Percentiles rank a stretch among this genome's conserved stretches.
phyloP scores from a whole-genome alignment of 2,329 filamentous ascomycete genomes.

The Aplosporella prunicola region DNA sequence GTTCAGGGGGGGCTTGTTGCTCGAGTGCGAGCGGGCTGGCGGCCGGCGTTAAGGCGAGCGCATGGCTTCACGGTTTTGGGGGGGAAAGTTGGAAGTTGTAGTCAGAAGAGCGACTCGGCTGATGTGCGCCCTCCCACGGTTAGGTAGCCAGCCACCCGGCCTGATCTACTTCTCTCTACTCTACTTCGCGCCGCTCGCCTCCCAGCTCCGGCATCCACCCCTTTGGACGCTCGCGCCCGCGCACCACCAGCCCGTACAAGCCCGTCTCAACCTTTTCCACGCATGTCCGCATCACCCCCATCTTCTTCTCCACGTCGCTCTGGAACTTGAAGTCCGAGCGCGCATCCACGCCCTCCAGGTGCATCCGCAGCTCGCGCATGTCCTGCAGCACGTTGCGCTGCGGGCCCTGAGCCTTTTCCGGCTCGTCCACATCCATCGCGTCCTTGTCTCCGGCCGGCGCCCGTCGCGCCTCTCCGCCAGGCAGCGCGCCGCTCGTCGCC shows the following conservation, averaged over 20 bases:
- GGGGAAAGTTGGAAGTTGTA: no score
- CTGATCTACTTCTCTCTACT: no score
- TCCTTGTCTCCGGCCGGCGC: constrained; percentile 29
- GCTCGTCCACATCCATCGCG: constrained; percentile 28
- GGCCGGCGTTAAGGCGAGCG: no score
- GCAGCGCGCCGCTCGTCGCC: constrained; percentile 57
- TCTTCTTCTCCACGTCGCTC: constrained; percentile 65
- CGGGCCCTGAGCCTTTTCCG: constrained; percentile 22
- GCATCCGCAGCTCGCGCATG: constrained; percentile 65
- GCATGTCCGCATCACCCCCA: constrained; percentile 75
- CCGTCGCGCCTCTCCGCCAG: constrained; percentile 24
- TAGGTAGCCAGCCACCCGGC: no score
- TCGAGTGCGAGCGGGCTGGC: neutral
- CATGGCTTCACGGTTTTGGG: no score
- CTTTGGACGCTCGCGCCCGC: constrained; percentile 79
- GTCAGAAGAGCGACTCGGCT: no score
- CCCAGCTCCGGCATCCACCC: constrained; percentile 81
- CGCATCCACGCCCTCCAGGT: constrained; percentile 64
- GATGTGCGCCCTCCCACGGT: no score
- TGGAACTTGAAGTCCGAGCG: constrained; percentile 45
- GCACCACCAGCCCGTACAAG: constrained; percentile 77
- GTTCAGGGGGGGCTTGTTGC: neutral
- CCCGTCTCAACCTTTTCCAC: constrained; percentile 91
- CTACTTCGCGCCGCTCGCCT: constrained; percentile 28
- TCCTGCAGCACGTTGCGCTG: constrained; percentile 67